Percentiles rank a stretch among this genome's conserved stretches.
phyloP scores from a whole-genome alignment of 23 red algal species.

The Agarophyton chilense region DNA sequence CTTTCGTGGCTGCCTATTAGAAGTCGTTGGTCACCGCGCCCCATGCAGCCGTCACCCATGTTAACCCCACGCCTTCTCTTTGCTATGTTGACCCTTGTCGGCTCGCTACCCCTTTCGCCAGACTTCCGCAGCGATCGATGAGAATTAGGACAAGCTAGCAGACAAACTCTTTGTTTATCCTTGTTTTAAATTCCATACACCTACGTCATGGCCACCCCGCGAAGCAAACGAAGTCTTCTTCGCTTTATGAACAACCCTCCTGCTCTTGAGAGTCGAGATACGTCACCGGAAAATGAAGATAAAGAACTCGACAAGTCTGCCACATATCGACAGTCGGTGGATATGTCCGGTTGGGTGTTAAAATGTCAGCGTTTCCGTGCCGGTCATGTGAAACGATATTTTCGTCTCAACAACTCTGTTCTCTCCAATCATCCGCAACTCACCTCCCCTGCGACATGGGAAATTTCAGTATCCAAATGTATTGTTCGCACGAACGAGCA shows the following conservation, averaged over 20 bases:
- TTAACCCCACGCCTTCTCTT: neutral
- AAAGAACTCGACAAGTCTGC: neutral
- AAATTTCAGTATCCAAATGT: slow-evolving; percentile 61
- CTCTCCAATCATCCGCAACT: slow-evolving; percentile 51
- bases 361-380: slow-evolving; percentile 39
- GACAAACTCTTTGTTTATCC: neutral
- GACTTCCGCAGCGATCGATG: neutral
- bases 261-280: neutral
- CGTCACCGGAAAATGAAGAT: neutral
- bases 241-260: slow-evolving; percentile 4
- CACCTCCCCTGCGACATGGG: slow-evolving; percentile 47
- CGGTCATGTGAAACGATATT: slow-evolving; percentile 45
- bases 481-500: slow-evolving; percentile 41
- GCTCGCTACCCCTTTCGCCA: neutral
- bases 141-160: neutral
- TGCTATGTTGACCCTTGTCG: neutral
- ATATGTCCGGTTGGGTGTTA: slow-evolving; percentile 70
- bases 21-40: too few relatives aligned
- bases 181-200: too few relatives aligned
- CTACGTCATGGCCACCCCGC: neutral
- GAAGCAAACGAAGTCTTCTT: slow-evolving; percentile 14
- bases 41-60: too few relatives aligned
- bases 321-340: slow-evolving; percentile 50
- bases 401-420: slow-evolving; percentile 40
- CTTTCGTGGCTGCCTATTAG: too few relatives aligned